Base-by-base conservation (phyloP, 2,329 filamentous ascomycete genomes). In the Pyrenophora graminea region DNA sequence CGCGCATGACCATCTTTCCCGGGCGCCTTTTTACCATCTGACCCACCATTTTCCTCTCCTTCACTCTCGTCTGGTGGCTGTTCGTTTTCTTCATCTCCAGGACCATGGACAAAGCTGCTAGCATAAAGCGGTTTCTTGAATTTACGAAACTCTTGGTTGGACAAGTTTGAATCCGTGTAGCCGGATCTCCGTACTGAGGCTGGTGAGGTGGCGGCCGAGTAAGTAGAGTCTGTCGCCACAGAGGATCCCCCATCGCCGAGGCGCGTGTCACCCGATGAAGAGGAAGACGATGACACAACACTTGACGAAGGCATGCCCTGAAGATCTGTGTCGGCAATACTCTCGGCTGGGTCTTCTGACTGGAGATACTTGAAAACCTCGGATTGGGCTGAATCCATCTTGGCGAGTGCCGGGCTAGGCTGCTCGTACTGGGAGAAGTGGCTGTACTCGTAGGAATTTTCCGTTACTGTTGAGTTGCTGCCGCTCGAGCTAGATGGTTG, bases 391-490 rank as follows among this genome's bases (percentile, higher is more conserved):
- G 60, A 10, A 2, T 61, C 58, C 55, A 66, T 67, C 10, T 61
- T 55, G n/a, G 27, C 27, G 27, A 30, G 27, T 30, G 27, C 10
- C 9, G 27, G 10, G 12, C 27, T 45, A 32, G 10, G 23, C 30
- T 57, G 56, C 36, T 67, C 66, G 48, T 59, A 61, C 31, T 67
- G 67, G 13, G 52, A 51, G 19, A 56, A 50, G 37, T 58, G 56
- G 17, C 52, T 61, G 39, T 62, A 64, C 30, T 76, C 66, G 48
- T 76, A 66, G 54, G 74, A 75, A 36, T 66, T 66, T 53, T 77
- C 76, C 9, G 75, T 79, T 10, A 78, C 69, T 3, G 77, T 79
- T 1, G 76, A 76, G 47, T 71, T 76, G 60, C 76, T 79, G n/a
- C 70, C 75, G 56, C 72, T 77, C 1, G 76, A 77, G 43, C 65